Evolutionary conservation across 2,329 filamentous ascomycete genomes (phyloP).

Genomic region (Penicillium sp.): DNA sequence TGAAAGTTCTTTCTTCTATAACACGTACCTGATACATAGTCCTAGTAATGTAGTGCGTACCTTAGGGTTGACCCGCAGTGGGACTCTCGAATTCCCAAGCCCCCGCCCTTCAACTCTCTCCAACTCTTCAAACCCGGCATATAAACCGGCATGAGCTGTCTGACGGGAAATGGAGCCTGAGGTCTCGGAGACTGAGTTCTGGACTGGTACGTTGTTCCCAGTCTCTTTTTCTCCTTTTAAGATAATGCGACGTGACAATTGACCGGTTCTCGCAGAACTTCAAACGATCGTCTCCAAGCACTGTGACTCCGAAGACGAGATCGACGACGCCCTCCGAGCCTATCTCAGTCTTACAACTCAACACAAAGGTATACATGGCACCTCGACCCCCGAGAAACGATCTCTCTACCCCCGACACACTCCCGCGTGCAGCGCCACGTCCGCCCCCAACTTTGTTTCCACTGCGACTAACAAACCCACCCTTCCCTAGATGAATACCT

Average conservation of each 20-base stretch:
- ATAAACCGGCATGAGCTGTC: constrained; percentile 38
- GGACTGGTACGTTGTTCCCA: constrained; percentile 65
- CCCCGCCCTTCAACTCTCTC: constrained; percentile 21
- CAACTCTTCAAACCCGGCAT: constrained; percentile 21
- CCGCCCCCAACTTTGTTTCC: not conserved
- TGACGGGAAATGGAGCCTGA: constrained; percentile 64
- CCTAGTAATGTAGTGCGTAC: not conserved
- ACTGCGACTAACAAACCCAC: constrained; percentile 14
- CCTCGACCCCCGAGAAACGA: not conserved
- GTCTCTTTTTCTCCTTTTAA: not conserved
- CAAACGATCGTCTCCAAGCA: constrained; percentile 62
- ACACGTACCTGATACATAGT: not conserved
- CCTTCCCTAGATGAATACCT: constrained; percentile 63
- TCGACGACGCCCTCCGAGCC: constrained; percentile 81
- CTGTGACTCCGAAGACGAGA: constrained; percentile 62
- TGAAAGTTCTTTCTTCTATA: constrained; percentile 13
- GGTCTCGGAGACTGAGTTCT: constrained; percentile 77
- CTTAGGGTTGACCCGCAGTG: constrained; percentile 17
- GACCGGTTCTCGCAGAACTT: constrained; percentile 53
- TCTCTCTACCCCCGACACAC: not conserved
- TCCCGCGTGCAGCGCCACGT: not conserved
- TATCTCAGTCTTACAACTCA: constrained; percentile 78
- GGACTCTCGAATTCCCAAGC: constrained; percentile 20
- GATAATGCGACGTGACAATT: constrained; percentile 13
- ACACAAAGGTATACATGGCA: constrained; percentile 58